phyloP scores from a whole-genome alignment of 2,329 filamentous ascomycete genomes.

The Saccharata proteae region DNA sequence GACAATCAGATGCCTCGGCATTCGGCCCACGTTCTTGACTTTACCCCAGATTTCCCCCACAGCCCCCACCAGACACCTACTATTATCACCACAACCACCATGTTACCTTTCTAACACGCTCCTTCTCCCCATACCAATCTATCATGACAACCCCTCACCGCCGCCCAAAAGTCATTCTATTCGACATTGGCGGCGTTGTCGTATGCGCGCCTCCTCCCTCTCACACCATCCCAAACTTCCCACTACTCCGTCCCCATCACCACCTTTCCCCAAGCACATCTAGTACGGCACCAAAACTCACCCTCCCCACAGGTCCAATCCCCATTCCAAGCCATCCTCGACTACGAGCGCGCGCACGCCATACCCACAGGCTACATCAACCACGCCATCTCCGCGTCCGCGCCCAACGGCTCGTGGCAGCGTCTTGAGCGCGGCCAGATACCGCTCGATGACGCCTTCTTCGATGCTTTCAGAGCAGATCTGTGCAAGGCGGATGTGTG shows the following conservation, averaged over 20 bases:
- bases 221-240: slow-evolving; percentile 7
- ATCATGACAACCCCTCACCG: slow-evolving; percentile 1
- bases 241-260: slow-evolving; percentile 1
- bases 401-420: slow-evolving; percentile 77
- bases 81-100: background rate
- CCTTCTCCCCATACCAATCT: no score
- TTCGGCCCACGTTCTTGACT: no score
- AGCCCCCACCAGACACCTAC: no score
- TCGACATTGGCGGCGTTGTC: slow-evolving; percentile 94
- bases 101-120: background rate
- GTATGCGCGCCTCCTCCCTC: slow-evolving; percentile 53
- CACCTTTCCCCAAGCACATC: slow-evolving; percentile 3
- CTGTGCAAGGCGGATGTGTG: slow-evolving; percentile 56
- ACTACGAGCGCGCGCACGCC: slow-evolving; percentile 65
- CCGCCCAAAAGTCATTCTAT: slow-evolving; percentile 41
- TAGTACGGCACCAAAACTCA: slow-evolving; percentile 1
- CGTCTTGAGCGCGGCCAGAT: slow-evolving; percentile 76
- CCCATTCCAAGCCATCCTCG: slow-evolving; percentile 83
- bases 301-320: slow-evolving; percentile 56
- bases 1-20: no score
- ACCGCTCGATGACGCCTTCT: slow-evolving; percentile 62
- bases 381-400: slow-evolving; percentile 68
- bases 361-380: slow-evolving; percentile 90
- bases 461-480: slow-evolving; percentile 61
- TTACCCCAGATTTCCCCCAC: no score